Conservation (phyloP, 768 basidiomycete genomes). For the Phylloporus arenicola region DNA sequence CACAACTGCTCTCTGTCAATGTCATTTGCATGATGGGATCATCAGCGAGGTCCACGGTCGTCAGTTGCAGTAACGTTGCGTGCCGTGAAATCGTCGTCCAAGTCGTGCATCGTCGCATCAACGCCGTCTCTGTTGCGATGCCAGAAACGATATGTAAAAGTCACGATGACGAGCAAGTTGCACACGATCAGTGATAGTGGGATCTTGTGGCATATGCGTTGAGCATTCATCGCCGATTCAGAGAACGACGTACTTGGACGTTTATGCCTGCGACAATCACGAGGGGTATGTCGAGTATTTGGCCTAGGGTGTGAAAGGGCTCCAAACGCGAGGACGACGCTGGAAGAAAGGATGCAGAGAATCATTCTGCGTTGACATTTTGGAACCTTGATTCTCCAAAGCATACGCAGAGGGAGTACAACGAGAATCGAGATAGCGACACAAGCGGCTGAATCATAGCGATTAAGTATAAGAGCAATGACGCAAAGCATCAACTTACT, state of each 20-base stretch:
- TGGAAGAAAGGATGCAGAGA: slow-evolving; percentile 17
- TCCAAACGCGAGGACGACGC: slow-evolving; percentile 12
- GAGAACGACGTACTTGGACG: slow-evolving; percentile 11
- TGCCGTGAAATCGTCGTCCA: slow-evolving; percentile 17
- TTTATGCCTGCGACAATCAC: slow-evolving; percentile 11
- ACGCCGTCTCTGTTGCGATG: not conserved
- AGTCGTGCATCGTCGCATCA: not conserved
- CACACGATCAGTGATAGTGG: slow-evolving; percentile 16
- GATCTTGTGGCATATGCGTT: slow-evolving; percentile 7
- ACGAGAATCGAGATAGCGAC: slow-evolving; percentile 13
- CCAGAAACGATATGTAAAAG: slow-evolving; percentile 12
- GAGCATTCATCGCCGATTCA: not conserved
- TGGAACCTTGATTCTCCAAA: slow-evolving; percentile 20
- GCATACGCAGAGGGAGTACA: slow-evolving; percentile 14
- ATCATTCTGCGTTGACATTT: slow-evolving; percentile 21
- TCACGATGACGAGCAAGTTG: slow-evolving; percentile 22
- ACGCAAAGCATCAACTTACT: slow-evolving; percentile 4
- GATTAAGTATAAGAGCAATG: not conserved
- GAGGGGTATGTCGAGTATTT: slow-evolving; percentile 3
- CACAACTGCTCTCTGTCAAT: not conserved
- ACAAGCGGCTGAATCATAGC: slow-evolving; percentile 11
- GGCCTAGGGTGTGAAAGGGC: slow-evolving; percentile 12
- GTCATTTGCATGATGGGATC: not conserved
- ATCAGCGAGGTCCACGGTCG: slow-evolving; percentile 7
- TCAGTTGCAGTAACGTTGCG: not conserved